Percentiles rank a stretch among this genome's conserved stretches.
Evolutionary conservation across 2,329 filamentous ascomycete genomes (phyloP).

Genomic region (Penicillium fuscoglaucum): DNA sequence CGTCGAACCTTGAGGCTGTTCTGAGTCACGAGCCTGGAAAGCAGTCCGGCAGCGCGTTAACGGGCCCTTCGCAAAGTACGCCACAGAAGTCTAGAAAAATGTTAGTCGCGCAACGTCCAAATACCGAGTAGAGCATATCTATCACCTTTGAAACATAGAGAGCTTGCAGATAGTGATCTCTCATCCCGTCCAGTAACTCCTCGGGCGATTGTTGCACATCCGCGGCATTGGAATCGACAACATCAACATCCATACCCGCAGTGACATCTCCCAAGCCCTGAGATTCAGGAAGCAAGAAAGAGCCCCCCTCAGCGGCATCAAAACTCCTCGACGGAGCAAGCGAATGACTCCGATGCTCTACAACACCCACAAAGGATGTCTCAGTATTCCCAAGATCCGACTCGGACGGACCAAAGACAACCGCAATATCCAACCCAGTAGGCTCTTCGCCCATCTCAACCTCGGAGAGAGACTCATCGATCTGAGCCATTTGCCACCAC

Average conservation of each 20-base stretch:
- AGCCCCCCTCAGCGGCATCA: not conserved
- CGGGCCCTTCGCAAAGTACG: constrained; percentile 54
- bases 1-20: constrained; percentile 22
- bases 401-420: constrained; percentile 32
- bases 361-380: constrained; percentile 23
- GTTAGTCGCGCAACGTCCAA: constrained; percentile 13
- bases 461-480: constrained; percentile 32
- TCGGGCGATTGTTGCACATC: constrained; percentile 34
- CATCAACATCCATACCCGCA: constrained; percentile 17
- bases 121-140: not conserved
- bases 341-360: constrained; percentile 19
- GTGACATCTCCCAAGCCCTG: constrained; percentile 14
- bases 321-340: constrained; percentile 12
- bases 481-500: constrained; percentile 40
- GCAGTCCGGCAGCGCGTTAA: constrained; percentile 47
- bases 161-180: constrained; percentile 45
- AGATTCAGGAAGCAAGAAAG: constrained; percentile 15
- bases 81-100: constrained; percentile 46
- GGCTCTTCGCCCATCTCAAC: constrained; percentile 24
- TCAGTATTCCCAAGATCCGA: constrained; percentile 4
- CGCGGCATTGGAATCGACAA: constrained; percentile 6
- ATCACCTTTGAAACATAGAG: constrained; percentile 47
- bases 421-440: constrained; percentile 29
- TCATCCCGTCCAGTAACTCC: constrained; percentile 38
- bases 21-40: constrained; percentile 34